Evolutionary conservation across 768 basidiomycete genomes (phyloP).

Genomic region (Phylloporus sp.): DNA sequence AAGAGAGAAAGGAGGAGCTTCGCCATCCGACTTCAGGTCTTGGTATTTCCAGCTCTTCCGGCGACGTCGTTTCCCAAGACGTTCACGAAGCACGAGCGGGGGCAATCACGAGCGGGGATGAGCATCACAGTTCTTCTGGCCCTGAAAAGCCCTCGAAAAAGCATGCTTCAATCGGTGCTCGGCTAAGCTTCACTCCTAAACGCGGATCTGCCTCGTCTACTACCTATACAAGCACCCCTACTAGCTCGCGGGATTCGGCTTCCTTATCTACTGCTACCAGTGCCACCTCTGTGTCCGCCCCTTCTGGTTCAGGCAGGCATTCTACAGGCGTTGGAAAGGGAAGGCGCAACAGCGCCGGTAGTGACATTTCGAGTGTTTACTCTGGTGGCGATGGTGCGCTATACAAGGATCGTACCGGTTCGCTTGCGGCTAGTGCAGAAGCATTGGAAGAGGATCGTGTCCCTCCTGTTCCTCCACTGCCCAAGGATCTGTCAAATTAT

Average conservation of each 20-base stretch:
- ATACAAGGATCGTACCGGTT: conserved; percentile 65
- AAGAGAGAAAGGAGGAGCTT: conserved; percentile 41
- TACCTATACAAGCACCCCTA: conserved; percentile 73
- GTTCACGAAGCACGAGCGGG: conserved; percentile 38
- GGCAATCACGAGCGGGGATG: conserved; percentile 53
- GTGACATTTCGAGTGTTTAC: conserved; percentile 74
- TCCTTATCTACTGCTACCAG: conserved; percentile 76
- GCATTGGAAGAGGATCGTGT: conserved; percentile 58
- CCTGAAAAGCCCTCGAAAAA: conserved; percentile 70
- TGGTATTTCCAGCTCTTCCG: conserved; percentile 35
- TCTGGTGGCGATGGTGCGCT: conserved; percentile 56
- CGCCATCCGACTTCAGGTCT: conserved; percentile 26
- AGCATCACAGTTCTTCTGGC: conserved; percentile 40
- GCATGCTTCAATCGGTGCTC: conserved; percentile 46
- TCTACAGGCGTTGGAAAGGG: conserved; percentile 56
- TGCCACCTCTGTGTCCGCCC: conserved; percentile 62
- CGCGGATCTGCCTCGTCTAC: conserved; percentile 88
- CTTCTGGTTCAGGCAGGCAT: conserved; percentile 63
- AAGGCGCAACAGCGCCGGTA: conserved; percentile 78
- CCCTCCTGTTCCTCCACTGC: conserved; percentile 91
- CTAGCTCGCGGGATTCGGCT: conserved; percentile 85
- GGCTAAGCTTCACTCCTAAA: conserved; percentile 78
- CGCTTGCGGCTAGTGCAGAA: conserved; percentile 56
- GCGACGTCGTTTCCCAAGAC: conserved; percentile 34
- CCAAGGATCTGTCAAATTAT: conserved; percentile 81